Evolutionary conservation across 2,329 filamentous ascomycete species (phyloP).

Genomic region (Bipolaris bicolor): DNA sequence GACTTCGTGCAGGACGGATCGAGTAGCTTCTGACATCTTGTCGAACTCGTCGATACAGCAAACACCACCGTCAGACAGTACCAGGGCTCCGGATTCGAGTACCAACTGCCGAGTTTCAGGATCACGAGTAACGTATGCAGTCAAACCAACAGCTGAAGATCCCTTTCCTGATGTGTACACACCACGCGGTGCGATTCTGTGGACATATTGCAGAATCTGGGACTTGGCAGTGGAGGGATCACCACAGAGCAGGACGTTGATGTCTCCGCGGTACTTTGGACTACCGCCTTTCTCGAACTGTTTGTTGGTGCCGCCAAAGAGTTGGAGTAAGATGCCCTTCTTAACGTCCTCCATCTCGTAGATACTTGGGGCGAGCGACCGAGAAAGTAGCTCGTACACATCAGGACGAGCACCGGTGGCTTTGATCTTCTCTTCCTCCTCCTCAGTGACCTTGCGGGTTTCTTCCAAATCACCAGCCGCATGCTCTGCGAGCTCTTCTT

Average conservation of each 20-base stretch:
- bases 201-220: constrained; percentile 90
- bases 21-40: constrained; percentile 78
- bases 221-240: constrained; percentile 97
- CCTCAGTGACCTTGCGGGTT: constrained; percentile 78
- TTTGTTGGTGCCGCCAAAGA: constrained; percentile 98
- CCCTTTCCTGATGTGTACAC: constrained; percentile 79
- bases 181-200: constrained; percentile 93
- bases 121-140: constrained; percentile 77
- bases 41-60: constrained; percentile 83
- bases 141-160: constrained; percentile 76
- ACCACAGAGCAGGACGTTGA: constrained; percentile 95
- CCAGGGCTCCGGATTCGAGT: constrained; percentile 75
- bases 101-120: constrained; percentile 76
- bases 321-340: constrained; percentile 94
- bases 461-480: constrained; percentile 77
- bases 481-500: constrained; percentile 78
- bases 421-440: constrained; percentile 89
- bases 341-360: constrained; percentile 99
- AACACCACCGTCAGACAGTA: constrained; percentile 75
- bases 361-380: constrained; percentile 91
- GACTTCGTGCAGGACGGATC: constrained; percentile 77
- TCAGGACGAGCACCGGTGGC: constrained; percentile 79
- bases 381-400: constrained; percentile 88
- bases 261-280: constrained; percentile 94
- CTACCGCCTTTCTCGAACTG: constrained; percentile 95